Base-by-base conservation (phyloP, 768 basidiomycete genomes). In the Agrocybe chaxingu region DNA sequence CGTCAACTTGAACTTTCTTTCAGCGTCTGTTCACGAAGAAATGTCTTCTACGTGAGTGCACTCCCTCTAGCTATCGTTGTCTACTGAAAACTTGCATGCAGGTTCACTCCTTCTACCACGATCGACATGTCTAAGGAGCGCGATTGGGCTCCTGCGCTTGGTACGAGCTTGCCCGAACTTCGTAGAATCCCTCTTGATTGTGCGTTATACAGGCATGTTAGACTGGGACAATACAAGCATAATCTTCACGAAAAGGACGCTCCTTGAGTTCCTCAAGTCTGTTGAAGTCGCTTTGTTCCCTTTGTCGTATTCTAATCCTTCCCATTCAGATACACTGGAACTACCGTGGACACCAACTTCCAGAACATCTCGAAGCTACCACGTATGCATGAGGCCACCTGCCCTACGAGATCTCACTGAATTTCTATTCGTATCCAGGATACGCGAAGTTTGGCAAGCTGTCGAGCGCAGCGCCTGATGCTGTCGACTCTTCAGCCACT, bases 201-300 rank as follows among this genome's bases (percentile, higher is more conserved):
- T 38, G 33, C n/a, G 41, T 34, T 42, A 29, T 39, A 49, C 45
- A 89, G 88, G 87, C 53, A 79, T 87, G 81, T 71, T 91, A 55
- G 89, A 91, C 66, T 90, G 89, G 88, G 89, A 90, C 61, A 63
- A 68, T 9, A 88, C 85, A 42, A 80, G 68, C 52, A 87, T 91
- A 54, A 81, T 91, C 29, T 90, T 91, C 63, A 90, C 87, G 10
- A 91, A 91, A 61, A 80, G 89, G 36, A 71, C 80, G 38, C 69
- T 91, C 55, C 73, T 89, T 46, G 88, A 90, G 58, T 91, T 91
- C 63, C 70, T 91, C 56, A 87, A 84, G 87, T 88, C 64, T 57
- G 77, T 63, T 24, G 24, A 24, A 24, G 24, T 24, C 24, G 24
- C 24, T 24, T 24, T 24, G 24, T 24, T 24, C 24, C 24, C 24